Evolutionary conservation across 257 asterid species (phyloP), one percentile per base, ranked within the genome.

Genomic region (Jacaranda mimosifolia): DNA sequence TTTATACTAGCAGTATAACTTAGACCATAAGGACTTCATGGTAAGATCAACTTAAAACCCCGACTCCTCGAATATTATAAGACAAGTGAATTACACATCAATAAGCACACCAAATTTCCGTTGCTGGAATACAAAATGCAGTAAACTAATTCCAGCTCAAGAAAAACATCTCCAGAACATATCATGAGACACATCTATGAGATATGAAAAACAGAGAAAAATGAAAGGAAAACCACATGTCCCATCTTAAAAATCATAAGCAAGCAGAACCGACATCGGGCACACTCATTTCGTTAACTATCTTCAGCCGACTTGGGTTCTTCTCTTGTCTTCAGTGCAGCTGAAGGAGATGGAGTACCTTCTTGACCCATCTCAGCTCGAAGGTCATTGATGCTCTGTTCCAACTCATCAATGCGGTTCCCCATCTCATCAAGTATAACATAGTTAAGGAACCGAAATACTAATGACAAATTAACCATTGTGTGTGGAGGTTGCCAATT

Each of bases 381-480:
- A n/a, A 91, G 94, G 74, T 94, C 98, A 7, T 90, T 94, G 80
- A 91, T 94, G 91, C 97, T 94, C 81, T 91, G 95, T 80, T 91
- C 97, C 87, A 94, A 19, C 79, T 94, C 97, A 70, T 94, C 96
- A 46, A 94, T 89, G n/a, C 96, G 94, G 85, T 87, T 89, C 48
- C 98, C 97, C 98, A 94, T 94, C 86, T 94, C 98, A 86, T 94
- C 97, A 76, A 94, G 97, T 94, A 86, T 62, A 70, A 51, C 56
- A 72, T 68, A 38, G 92, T 93, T 77, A 91, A 93, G 95, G 91
- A 85, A 82, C 67, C n/a, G 13, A 75, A 74, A 48, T 13, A 69
- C 21, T 57, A 70, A n/a, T 3, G 49, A 38, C 56, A 63, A 51
- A 19, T 13, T 0, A 7, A 6, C 15, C 48, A 65, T n/a, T 18